These are phyloP conservation scores for Mycena galopus DNA, from an alignment of 768 basidiomycete species.

Conservation along the genomic window DNA sequence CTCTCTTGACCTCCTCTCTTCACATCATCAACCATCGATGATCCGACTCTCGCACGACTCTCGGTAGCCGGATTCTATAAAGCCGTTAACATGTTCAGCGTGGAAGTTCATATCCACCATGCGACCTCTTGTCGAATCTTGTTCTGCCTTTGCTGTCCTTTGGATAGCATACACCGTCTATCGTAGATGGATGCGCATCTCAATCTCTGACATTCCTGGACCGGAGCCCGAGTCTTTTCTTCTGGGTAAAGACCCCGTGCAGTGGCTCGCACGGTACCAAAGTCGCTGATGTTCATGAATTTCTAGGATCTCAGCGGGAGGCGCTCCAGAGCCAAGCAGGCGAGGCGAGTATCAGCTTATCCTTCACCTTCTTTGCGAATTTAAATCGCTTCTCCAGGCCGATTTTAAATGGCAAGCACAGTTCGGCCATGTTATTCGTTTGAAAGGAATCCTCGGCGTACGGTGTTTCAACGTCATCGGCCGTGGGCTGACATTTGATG, in stretches of 20 bases:
- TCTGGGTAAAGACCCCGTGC: conserved; percentile 51
- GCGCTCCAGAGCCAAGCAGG: conserved; percentile 66
- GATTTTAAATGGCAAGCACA: conserved; percentile 61
- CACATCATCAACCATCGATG: neutral
- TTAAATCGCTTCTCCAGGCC: conserved; percentile 47
- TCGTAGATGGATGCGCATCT: conserved; percentile 52
- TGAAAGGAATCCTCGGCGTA: conserved; percentile 52
- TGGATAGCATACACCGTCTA: conserved; percentile 44
- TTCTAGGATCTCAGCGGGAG: conserved; percentile 62
- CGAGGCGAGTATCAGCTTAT: conserved; percentile 25
- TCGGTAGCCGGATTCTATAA: neutral
- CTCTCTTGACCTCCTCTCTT: neutral
- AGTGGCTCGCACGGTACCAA: neutral
- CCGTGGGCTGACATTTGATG: neutral
- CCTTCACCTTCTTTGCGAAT: neutral
- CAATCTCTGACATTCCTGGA: conserved; percentile 61
- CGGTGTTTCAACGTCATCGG: neutral
- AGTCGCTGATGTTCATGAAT: neutral
- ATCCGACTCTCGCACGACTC: neutral
- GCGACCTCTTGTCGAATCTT: conserved; percentile 1
- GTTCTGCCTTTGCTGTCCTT: neutral
- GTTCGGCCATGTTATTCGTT: conserved; percentile 53
- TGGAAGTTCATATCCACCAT: neutral
- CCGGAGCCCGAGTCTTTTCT: conserved; percentile 63
- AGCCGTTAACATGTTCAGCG: neutral